These are phyloP conservation scores for Patellaria atrata DNA, from an alignment of 495 filamentous ascomycete species.

Conservation along the genomic window DNA sequence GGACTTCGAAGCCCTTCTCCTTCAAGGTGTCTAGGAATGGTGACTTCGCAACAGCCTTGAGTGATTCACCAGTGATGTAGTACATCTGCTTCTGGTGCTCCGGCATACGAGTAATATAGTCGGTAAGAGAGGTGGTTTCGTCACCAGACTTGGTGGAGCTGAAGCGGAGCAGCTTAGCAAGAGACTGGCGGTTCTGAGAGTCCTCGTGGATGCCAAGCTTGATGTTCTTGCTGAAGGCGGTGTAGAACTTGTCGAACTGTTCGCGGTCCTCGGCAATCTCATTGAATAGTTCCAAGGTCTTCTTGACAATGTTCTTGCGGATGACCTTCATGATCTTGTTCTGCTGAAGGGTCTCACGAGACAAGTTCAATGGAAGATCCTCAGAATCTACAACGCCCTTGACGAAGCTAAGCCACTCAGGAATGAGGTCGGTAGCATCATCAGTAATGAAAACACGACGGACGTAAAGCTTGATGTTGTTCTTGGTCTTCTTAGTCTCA, in stretches of 20 bases:
- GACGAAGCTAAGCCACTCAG: slow-evolving; percentile 97
- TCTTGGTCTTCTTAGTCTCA: slow-evolving; percentile 99
- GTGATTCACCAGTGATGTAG: slow-evolving; percentile 99
- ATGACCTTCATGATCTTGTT: slow-evolving; percentile 99
- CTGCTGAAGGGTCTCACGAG: slow-evolving; percentile 99
- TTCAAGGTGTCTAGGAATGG: slow-evolving; percentile 98
- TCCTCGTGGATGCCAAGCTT: slow-evolving; percentile 99
- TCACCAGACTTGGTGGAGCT: slow-evolving; percentile 97
- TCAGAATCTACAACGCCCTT: slow-evolving; percentile 99
- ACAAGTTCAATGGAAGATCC: slow-evolving; percentile 96
- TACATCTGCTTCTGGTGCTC: slow-evolving; percentile 99
- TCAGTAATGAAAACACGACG: slow-evolving; percentile 99
- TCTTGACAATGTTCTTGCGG: slow-evolving; percentile 99
- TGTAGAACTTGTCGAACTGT: slow-evolving; percentile 99
- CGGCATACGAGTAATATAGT: slow-evolving; percentile 97
- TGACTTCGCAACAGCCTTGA: slow-evolving; percentile 95
- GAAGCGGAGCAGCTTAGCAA: slow-evolving; percentile 98
- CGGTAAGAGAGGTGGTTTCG: slow-evolving; percentile 79
- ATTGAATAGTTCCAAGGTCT: slow-evolving; percentile 95
- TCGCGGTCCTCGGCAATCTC: slow-evolving; percentile 99
- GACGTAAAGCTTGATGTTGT: slow-evolving; percentile 99
- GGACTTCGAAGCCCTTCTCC: slow-evolving; percentile 98
- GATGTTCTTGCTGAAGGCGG: slow-evolving; percentile 99
- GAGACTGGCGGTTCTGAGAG: slow-evolving; percentile 81
- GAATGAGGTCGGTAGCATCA: slow-evolving; percentile 96